Evolutionary conservation across 1,284 basidiomycete genomes (phyloP).

Genomic region (Ceratobasidium papillatum): DNA sequence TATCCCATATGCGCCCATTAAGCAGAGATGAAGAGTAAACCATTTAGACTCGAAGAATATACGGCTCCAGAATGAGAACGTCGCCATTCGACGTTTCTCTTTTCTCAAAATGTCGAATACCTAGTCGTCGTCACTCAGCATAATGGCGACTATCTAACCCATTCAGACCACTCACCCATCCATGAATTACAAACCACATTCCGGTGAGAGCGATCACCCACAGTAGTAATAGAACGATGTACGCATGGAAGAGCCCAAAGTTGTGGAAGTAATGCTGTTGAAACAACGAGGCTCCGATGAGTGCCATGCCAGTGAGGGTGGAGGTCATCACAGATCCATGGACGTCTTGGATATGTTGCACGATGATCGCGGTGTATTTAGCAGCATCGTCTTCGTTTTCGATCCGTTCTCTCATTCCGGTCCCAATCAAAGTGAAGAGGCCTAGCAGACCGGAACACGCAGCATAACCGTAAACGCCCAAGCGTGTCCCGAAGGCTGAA

Average conservation of each 20-base stretch:
- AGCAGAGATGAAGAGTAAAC: constrained; percentile 28
- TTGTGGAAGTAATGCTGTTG: constrained; percentile 22
- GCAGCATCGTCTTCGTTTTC: not conserved
- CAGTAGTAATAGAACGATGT: constrained; percentile 12
- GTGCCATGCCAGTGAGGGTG: constrained; percentile 31
- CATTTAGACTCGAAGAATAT: constrained; percentile 29
- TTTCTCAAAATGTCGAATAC: constrained; percentile 31
- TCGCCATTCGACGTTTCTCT: constrained; percentile 26
- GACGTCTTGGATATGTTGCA: constrained; percentile 26
- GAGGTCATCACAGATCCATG: constrained; percentile 25
- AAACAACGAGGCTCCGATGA: constrained; percentile 23
- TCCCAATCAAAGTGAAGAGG: constrained; percentile 24
- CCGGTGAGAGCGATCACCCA: constrained; percentile 33
- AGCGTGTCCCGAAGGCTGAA: constrained; percentile 16
- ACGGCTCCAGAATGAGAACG: constrained; percentile 35
- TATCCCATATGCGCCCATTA: constrained; percentile 34
- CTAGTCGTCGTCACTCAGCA: not conserved
- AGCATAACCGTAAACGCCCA: constrained; percentile 25
- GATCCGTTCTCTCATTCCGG: not conserved
- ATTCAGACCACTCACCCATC: constrained; percentile 8
- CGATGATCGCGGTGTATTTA: constrained; percentile 3
- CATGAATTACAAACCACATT: constrained; percentile 40
- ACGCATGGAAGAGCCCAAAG: constrained; percentile 21
- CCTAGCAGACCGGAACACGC: constrained; percentile 27
- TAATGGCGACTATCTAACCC: too few species aligned